phyloP scores from a whole-genome alignment of 768 basidiomycete species.

The Mycena sanguinolenta region DNA sequence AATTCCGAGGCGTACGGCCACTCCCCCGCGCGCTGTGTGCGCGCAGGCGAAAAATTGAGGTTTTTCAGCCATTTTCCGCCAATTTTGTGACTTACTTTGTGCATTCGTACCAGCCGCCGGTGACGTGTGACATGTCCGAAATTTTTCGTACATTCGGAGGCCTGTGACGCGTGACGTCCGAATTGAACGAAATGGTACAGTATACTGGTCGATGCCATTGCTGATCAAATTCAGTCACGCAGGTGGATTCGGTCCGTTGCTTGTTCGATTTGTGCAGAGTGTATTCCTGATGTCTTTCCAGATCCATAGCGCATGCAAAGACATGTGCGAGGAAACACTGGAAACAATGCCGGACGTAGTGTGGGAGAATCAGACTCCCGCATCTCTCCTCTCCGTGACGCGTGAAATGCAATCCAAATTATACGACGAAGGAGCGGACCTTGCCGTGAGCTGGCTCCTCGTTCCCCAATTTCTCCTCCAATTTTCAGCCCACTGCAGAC shows the following conservation, averaged over 20 bases:
- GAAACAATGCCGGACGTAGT: slow-evolving; percentile 38
- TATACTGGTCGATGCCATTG: slow-evolving; percentile 37
- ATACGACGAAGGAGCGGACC: slow-evolving; percentile 28
- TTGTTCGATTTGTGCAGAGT: slow-evolving; percentile 14
- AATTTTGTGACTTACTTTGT: too few species aligned
- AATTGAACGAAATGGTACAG: too few species aligned
- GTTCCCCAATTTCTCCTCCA: too few species aligned
- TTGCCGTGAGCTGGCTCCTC: slow-evolving; percentile 15
- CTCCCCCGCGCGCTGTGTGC: too few species aligned
- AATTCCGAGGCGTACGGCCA: too few species aligned
- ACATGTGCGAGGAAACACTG: slow-evolving; percentile 37
- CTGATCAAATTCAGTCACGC: slow-evolving; percentile 42
- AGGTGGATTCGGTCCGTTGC: slow-evolving; percentile 43
- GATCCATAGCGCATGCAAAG: slow-evolving; percentile 39
- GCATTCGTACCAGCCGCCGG: too few species aligned
- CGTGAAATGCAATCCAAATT: slow-evolving; percentile 39
- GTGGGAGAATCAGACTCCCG: slow-evolving; percentile 43
- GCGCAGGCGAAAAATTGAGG: too few species aligned
- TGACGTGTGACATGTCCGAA: too few species aligned
- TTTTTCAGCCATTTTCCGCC: too few species aligned
- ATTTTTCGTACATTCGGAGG: too few species aligned
- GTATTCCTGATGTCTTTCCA: neutral
- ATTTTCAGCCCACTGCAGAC: slow-evolving; percentile 21
- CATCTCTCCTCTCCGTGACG: slow-evolving; percentile 40
- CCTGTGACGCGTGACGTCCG: too few species aligned